Evolutionary conservation across 345 rosid species (phyloP).

Genomic region (Cochlearia excelsa): DNA sequence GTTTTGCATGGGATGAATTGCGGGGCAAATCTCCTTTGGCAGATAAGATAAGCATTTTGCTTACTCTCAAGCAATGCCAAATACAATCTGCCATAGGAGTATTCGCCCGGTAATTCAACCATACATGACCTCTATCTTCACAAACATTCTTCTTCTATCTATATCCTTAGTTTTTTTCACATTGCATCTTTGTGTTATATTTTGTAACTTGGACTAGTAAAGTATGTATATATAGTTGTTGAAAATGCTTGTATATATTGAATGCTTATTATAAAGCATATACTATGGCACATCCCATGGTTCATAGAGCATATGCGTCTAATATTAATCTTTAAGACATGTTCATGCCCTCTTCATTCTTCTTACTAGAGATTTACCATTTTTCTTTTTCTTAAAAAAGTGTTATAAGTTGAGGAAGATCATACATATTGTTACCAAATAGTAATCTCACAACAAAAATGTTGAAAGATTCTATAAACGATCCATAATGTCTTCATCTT

Average conservation of each 20-base stretch:
- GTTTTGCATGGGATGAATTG: slow-evolving; percentile 27
- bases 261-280: slow-evolving; percentile 20
- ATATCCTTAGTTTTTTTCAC: slow-evolving; percentile 2
- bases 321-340: slow-evolving; percentile 24
- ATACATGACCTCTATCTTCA: slow-evolving; percentile 22
- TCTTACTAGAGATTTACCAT: too few relatives aligned
- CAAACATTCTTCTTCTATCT: slow-evolving; percentile 7
- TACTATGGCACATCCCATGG: slow-evolving; percentile 27
- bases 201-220: slow-evolving; percentile 14
- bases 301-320: slow-evolving; percentile 30
- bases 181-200: slow-evolving; percentile 13
- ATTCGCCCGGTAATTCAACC: slow-evolving; percentile 32
- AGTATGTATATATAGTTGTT: slow-evolving; percentile 21
- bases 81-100: slow-evolving; percentile 29
- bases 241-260: neutral
- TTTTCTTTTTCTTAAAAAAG: too few relatives aligned
- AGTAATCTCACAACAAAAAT: too few relatives aligned
- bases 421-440: too few relatives aligned
- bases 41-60: slow-evolving; percentile 23
- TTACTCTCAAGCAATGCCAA: slow-evolving; percentile 19
- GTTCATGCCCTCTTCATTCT: neutral
- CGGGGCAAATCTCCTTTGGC: slow-evolving; percentile 40
- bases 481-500: too few relatives aligned
- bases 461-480: too few relatives aligned
- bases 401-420: too few relatives aligned